Base-by-base conservation (phyloP, 331 rosid genomes). In the Spiraea crenata region DNA sequence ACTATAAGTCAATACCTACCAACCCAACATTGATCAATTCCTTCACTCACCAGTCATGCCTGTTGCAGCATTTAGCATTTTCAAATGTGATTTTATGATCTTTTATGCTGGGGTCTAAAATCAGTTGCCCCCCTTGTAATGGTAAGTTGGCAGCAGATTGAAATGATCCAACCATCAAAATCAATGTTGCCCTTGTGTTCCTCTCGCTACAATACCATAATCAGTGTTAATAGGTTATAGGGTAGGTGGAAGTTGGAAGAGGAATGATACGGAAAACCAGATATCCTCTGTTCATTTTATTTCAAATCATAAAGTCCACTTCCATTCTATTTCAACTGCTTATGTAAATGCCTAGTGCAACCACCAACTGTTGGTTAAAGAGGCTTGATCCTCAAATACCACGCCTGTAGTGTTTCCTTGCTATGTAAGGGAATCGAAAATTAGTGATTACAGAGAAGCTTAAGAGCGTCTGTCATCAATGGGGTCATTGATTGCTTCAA, bases 141-240 rank as follows among this genome's bases (percentile, higher is more conserved):
- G 59, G 15, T 1, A 55, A 13, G 62, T 57, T 25, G 59, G 41
- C 14, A 34, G 62, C 62, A 57, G 10, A 10, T 14, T 57, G 62
- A 57, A 57, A 57, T 31, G 17, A 56, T 16, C 55, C 55, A 49
- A 49, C n/a, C 55, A 49, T 49, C 54, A 49, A 49, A 63, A 63
- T 41, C 5, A 63, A 60, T 2, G 48, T 25, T 20, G 55, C 40
- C 54, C 56, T 3, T 45, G 5, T 31, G 54, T 25, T 42, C 54
- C 54, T 49, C n/a, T 49, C 4, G 17, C 52, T 48, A 12, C 52
- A 48, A 48, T 11, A 1, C 14, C 0, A 48, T 3, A 5, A 48
- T 48, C n/a, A 48, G 15, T 49, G 54, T 15, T 10, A 14, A 49
- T 4, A 49, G 54, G n/a, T 5, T 49, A 5, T 4, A 17, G 55